phyloP scores from a whole-genome alignment of 1,284 basidiomycete species.

The Pseudozyma tsukubaensis region DNA sequence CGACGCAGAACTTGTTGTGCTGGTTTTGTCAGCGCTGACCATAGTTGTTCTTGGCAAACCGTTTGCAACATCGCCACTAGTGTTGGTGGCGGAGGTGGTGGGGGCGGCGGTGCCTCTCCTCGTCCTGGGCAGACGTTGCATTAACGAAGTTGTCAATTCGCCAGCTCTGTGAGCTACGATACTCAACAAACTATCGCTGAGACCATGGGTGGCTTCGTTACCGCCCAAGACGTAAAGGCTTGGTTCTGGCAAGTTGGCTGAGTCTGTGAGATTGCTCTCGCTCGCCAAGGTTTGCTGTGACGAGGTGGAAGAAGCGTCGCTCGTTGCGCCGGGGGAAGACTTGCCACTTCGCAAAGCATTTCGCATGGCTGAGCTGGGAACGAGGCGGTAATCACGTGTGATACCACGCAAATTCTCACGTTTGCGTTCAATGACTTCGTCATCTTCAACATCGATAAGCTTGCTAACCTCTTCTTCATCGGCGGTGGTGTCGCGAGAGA shows the following conservation, averaged over 20 bases:
- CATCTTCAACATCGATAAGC: slow-evolving; percentile 41
- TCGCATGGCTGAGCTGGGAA: slow-evolving; percentile 30
- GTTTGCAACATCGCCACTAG: not conserved
- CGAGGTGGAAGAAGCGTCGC: slow-evolving; percentile 40
- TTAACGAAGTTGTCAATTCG: slow-evolving; percentile 54
- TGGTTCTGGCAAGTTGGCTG: slow-evolving; percentile 21
- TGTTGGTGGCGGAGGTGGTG: not conserved
- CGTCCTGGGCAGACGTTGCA: slow-evolving; percentile 25
- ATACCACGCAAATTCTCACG: slow-evolving; percentile 58
- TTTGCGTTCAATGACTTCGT: slow-evolving; percentile 53
- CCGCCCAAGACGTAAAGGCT: slow-evolving; percentile 63
- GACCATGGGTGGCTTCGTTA: slow-evolving; percentile 66
- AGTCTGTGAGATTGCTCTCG: slow-evolving; percentile 6
- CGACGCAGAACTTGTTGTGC: slow-evolving; percentile 5
- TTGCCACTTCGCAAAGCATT: slow-evolving; percentile 29
- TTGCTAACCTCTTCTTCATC: slow-evolving; percentile 54
- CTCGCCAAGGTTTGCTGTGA: slow-evolving; percentile 43
- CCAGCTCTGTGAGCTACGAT: slow-evolving; percentile 64
- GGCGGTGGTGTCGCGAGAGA: slow-evolving; percentile 21
- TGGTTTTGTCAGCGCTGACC: not conserved
- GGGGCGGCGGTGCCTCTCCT: slow-evolving; percentile 14
- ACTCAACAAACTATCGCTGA: slow-evolving; percentile 62
- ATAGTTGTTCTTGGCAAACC: slow-evolving; percentile 1
- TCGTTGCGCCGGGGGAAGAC: slow-evolving; percentile 25
- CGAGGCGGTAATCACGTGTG: slow-evolving; percentile 65